phyloP scores from a whole-genome alignment of 1,284 basidiomycete genomes.

The Psilocybe mexicana region DNA sequence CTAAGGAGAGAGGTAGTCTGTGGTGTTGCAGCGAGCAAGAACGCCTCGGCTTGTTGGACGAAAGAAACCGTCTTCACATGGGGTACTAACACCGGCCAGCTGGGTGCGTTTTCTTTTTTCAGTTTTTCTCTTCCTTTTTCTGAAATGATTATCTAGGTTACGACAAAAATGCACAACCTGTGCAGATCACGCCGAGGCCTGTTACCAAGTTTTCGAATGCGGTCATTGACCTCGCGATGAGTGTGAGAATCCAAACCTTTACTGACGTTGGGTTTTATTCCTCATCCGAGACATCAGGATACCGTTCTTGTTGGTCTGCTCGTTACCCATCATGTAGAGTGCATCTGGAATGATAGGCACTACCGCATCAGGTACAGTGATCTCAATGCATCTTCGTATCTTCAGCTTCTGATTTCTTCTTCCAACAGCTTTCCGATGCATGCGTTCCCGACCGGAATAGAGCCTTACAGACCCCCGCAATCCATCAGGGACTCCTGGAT shows the following conservation, averaged over 20 bases:
- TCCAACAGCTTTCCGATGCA: conserved; percentile 64
- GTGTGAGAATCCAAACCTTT: conserved; percentile 45
- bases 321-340: conserved; percentile 76
- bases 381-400: conserved; percentile 1
- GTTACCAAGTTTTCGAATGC: conserved; percentile 78
- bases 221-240: conserved; percentile 70
- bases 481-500: conserved; percentile 72
- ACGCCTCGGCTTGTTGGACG: conserved; percentile 92
- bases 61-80: conserved; percentile 87
- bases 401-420: conserved; percentile 10
- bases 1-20: conserved; percentile 80
- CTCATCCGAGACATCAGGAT: conserved; percentile 50
- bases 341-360: conserved; percentile 77
- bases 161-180: conserved; percentile 71
- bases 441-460: conserved; percentile 71
- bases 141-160: conserved; percentile 50
- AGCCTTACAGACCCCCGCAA: conserved; percentile 80
- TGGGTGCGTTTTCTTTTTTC: conserved; percentile 53
- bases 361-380: conserved; percentile 67
- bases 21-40: conserved; percentile 88
- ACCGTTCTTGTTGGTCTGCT: conserved; percentile 82
- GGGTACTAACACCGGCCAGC: conserved; percentile 94
- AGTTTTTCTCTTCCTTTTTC: neutral
- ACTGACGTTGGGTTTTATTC: neutral
- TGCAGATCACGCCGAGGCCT: conserved; percentile 81